These are phyloP conservation scores for Blastocystis sp. DNA, from an alignment of 352 stramenopile genomes.

Conservation along the genomic window DNA sequence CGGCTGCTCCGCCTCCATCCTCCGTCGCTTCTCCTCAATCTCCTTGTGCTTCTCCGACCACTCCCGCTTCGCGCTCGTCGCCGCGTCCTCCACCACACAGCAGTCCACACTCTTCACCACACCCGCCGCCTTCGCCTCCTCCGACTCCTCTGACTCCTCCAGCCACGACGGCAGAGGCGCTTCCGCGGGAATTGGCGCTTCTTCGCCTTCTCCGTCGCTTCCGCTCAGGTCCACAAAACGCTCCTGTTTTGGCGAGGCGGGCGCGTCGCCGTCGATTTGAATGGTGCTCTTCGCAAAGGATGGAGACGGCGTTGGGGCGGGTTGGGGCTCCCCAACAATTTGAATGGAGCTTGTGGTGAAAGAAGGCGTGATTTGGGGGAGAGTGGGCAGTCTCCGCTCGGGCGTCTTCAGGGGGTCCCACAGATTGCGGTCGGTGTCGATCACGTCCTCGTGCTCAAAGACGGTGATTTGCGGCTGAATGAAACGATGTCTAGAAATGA, in stretches of 20 bases:
- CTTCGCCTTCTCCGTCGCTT: background rate
- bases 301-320: background rate
- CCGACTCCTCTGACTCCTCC: background rate
- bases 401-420: background rate
- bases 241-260: background rate
- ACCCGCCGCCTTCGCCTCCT: background rate
- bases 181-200: background rate
- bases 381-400: background rate
- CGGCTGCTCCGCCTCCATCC: background rate
- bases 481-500: conserved; percentile 41
- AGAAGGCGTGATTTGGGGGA: background rate
- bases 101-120: background rate
- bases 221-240: background rate
- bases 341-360: background rate
- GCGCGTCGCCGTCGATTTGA: background rate
- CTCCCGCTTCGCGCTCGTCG: background rate
- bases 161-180: background rate
- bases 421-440: background rate
- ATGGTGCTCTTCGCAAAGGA: background rate
- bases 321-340: background rate
- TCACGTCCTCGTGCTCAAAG: background rate
- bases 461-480: conserved; percentile 43
- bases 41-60: conserved; percentile 42
- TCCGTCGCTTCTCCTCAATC: conserved; percentile 15
- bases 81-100: background rate